Base-by-base conservation (phyloP, 2,329 filamentous ascomycete species). In the Alternaria triticina region DNA sequence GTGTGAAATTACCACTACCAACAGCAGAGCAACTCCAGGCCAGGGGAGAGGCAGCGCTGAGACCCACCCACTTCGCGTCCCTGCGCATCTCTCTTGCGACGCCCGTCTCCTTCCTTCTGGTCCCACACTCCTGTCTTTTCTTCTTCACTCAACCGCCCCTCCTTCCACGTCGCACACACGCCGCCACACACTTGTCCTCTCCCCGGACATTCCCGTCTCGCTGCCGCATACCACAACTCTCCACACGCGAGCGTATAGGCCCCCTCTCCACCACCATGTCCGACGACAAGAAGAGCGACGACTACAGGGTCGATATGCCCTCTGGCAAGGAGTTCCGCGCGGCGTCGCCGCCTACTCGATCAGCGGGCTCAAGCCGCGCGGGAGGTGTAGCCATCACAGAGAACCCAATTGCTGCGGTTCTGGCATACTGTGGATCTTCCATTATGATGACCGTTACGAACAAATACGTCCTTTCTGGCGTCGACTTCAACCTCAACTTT, bases 381-480 rank as follows among this genome's bases (percentile, higher is more conserved):
- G n/a, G 51, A 25, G 72, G 79, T 50, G 25, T 57, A 8, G 68
- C 74, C 17, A 45, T 93, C 66, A 87, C 90, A 74, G 93, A 94
- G 82, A 96, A 89, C 81, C 92, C 94, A 15, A 84, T 88, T 49
- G 79, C 96, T 51, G 94, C 95, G 22, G 92, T 99, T 73, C 78
- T 97, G 69, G 89, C 92, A 52, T 99, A 99, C 85, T 99, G 96
- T 82, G 85, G 91, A 75, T 93, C 95, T 57, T 97, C 94, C n/a
- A 99, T 99, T 78, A 88, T 95, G 81, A 99, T 99, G 96, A 99
- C 96, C 8, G 92, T 97, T n/a, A 96, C 96, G 81, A 99, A 99
- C 85, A 99, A 99, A 86, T 99, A 96, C 81, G 94, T 97, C 67
- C 89, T 99, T 50, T 97, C 93, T 8, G 96, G 96, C 64, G 86